Evolutionary conservation across 495 filamentous ascomycete genomes (phyloP).

Genomic region (Viridothelium virens): DNA sequence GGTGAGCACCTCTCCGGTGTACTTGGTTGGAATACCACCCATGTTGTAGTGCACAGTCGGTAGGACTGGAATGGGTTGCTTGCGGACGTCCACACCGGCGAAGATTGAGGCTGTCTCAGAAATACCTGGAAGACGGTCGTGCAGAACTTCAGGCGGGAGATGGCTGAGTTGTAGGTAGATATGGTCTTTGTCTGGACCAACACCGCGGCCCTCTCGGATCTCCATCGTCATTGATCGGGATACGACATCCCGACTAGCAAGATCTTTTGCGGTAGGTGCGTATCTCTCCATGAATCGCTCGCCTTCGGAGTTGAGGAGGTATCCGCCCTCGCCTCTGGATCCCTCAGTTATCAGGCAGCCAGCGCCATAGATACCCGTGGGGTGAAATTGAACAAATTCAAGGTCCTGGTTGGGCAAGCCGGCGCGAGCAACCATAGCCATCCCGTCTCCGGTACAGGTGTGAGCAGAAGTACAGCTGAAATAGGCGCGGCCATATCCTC

Average conservation of each 20-base stretch:
- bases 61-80: constrained; percentile 93
- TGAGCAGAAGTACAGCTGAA: constrained; percentile 97
- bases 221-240: constrained; percentile 97
- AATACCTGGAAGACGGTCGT: constrained; percentile 96
- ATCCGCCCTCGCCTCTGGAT: constrained; percentile 95
- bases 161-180: constrained; percentile 96
- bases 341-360: constrained; percentile 98
- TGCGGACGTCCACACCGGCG: constrained; percentile 90
- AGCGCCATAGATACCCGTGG: constrained; percentile 97
- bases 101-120: constrained; percentile 98
- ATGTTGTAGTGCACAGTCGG: constrained; percentile 99
- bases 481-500: constrained; percentile 95
- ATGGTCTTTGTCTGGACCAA: constrained; percentile 93
- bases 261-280: constrained; percentile 93
- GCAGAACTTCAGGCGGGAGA: constrained; percentile 79
- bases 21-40: constrained; percentile 97
- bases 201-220: constrained; percentile 94
- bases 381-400: constrained; percentile 99
- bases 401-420: constrained; percentile 98
- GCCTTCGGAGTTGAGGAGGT: constrained; percentile 91
- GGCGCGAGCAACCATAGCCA: constrained; percentile 97
- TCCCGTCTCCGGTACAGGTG: constrained; percentile 97
- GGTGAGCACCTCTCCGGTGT: constrained; percentile 90
- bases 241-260: constrained; percentile 91
- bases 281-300: constrained; percentile 99